These are phyloP conservation scores for Garcileccinum viscosum DNA, from an alignment of 1,284 basidiomycete genomes.

Conservation along the genomic window DNA sequence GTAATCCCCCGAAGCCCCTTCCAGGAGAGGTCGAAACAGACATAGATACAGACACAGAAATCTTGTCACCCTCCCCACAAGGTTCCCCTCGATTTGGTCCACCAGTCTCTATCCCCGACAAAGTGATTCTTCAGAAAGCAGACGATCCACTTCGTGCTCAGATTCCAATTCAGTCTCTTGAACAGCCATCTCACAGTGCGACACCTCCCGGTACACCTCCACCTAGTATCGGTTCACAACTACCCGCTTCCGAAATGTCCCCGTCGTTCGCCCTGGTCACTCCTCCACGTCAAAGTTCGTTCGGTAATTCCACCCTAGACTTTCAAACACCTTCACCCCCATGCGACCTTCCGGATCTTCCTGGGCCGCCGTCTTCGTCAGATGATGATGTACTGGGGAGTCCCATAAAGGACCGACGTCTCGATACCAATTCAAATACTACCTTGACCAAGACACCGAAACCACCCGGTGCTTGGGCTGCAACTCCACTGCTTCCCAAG, in stretches of 20 bases:
- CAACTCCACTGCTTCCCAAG: slow-evolving; percentile 55
- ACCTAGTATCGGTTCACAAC: background rate
- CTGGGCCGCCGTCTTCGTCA: slow-evolving; percentile 61
- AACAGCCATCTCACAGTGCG: slow-evolving; percentile 12
- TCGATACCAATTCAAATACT: slow-evolving; percentile 32
- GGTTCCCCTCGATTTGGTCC: slow-evolving; percentile 25
- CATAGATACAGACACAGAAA: slow-evolving; percentile 38
- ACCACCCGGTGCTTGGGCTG: slow-evolving; percentile 73
- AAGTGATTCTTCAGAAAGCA: slow-evolving; percentile 24
- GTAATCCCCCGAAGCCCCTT: slow-evolving; percentile 20
- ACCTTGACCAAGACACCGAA: slow-evolving; percentile 64
- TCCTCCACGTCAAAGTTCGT: slow-evolving; percentile 55
- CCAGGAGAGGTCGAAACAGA: slow-evolving; percentile 32
- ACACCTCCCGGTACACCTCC: slow-evolving; percentile 39
- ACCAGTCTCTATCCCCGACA: slow-evolving; percentile 4
- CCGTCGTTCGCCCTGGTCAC: slow-evolving; percentile 47
- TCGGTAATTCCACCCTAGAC: slow-evolving; percentile 49
- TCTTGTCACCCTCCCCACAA: slow-evolving; percentile 28
- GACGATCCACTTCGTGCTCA: slow-evolving; percentile 16
- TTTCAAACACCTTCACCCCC: slow-evolving; percentile 70
- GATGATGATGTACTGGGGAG: slow-evolving; percentile 44
- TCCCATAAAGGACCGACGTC: slow-evolving; percentile 33
- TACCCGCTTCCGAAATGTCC: slow-evolving; percentile 15
- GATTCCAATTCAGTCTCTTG: slow-evolving; percentile 2
- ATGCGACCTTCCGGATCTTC: slow-evolving; percentile 59